Percentiles rank a stretch among this genome's conserved stretches.
phyloP scores from a whole-genome alignment of 495 filamentous ascomycete species.

The Penicillium pulvis region DNA sequence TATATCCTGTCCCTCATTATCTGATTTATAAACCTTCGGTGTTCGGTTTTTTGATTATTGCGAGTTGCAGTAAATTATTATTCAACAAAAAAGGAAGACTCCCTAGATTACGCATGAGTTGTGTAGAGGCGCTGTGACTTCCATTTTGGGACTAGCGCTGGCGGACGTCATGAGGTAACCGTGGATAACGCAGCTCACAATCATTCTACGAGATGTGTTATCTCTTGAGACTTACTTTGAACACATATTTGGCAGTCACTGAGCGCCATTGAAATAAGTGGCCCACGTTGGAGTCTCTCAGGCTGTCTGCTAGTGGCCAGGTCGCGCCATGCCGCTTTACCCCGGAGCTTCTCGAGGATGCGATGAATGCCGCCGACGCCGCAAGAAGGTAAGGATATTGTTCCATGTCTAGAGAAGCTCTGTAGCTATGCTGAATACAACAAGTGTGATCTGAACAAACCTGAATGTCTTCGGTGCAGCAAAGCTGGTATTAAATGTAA shows the following conservation, averaged over 20 bases:
- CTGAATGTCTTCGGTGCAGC: slow-evolving; percentile 4
- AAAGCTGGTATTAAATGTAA: slow-evolving; percentile 4
- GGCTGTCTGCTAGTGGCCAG: background rate
- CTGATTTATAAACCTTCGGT: background rate
- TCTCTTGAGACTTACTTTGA: background rate
- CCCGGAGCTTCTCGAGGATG: slow-evolving; percentile 11
- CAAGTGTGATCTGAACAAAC: slow-evolving; percentile 1
- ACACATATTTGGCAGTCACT: background rate
- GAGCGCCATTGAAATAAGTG: background rate
- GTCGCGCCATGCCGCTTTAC: slow-evolving; percentile 5
- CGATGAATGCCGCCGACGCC: slow-evolving; percentile 10
- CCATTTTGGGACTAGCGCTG: background rate
- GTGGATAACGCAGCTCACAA: background rate
- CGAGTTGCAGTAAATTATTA: background rate
- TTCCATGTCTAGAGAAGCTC: background rate
- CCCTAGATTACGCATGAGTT: background rate
- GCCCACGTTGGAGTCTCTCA: background rate
- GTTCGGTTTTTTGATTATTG: background rate
- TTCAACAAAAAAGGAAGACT: background rate
- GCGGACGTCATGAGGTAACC: too few species aligned
- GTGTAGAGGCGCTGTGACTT: background rate
- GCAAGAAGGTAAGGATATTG: slow-evolving; percentile 7
- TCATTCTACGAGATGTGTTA: background rate
- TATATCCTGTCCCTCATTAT: background rate
- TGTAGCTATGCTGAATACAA: background rate